Conservation (phyloP, 1,284 basidiomycete species). For the Ustilago sp. region DNA sequence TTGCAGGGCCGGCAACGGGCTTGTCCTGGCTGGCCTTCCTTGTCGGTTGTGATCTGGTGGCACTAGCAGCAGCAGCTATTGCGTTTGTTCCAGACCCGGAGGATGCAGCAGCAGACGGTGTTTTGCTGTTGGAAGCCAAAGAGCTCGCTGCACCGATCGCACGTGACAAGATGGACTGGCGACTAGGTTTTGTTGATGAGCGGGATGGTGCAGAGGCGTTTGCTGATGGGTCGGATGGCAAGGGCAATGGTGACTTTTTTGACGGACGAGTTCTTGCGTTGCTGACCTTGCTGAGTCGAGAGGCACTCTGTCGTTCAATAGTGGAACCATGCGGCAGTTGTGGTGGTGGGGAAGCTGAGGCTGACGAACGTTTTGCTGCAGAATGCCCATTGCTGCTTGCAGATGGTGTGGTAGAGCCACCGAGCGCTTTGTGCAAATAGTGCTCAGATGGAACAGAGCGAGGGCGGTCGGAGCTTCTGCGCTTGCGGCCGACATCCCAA, state of each 20-base stretch:
- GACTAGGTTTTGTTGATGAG: constrained; percentile 9
- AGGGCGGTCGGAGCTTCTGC: constrained; percentile 35
- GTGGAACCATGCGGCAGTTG: background rate
- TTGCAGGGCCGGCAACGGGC: background rate
- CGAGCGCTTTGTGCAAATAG: constrained; percentile 9
- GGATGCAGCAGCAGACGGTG: background rate
- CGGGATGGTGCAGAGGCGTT: constrained; percentile 12
- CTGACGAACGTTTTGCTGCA: constrained; percentile 12
- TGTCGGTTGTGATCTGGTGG: background rate
- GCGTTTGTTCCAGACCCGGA: background rate
- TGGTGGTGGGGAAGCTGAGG: constrained; percentile 22
- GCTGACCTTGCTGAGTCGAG: constrained; percentile 17
- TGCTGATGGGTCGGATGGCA: constrained; percentile 22
- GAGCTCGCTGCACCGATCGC: constrained; percentile 26
- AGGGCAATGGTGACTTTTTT: constrained; percentile 15
- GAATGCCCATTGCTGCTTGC: background rate
- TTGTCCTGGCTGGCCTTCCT: constrained; percentile 18
- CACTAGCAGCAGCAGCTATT: background rate
- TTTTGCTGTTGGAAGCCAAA: constrained; percentile 13
- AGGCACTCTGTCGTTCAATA: constrained; percentile 13
- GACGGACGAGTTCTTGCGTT: constrained; percentile 16
- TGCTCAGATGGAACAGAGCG: constrained; percentile 22
- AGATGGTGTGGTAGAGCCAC: background rate
- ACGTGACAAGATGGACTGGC: constrained; percentile 28
- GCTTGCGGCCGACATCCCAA: constrained; percentile 52